Evolutionary conservation across 116 monocot genomes (phyloP), one percentile per base, ranked within the genome.

Genomic region (Phalaenopsis hybrid): DNA sequence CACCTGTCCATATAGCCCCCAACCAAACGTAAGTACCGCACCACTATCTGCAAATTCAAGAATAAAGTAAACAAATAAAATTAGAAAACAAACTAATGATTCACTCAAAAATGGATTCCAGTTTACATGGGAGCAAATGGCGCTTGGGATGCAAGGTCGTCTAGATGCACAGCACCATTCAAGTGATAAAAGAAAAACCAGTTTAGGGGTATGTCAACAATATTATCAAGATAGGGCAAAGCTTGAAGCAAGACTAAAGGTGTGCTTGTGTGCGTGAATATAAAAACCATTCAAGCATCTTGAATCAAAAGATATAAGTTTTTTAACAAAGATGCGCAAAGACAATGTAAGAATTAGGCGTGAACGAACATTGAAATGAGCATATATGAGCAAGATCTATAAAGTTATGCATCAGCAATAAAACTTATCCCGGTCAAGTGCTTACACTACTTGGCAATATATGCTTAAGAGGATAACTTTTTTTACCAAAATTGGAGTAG

Each of bases 1-100:
- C 74, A 99, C 99, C 92, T 99, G 99, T 25, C 99, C 99, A 87
- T 99, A 95, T 50, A 99, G 94, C 70, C 99, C 99, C 99, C 99
- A 99, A 34, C 99, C 99, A 86, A 99, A 99, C 41, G 93, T 99
- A 59, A 99, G 83, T 69, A 99, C 46, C 44, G 88, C 91, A 75
- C 99, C 99, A 82, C 85, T 83, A 83, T 95, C 99, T 99, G 91
- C 79, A 78, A 72, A 63, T 82, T 48, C 15, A 82, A 50, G 79
- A 77, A 84, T 37, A 11, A 21, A 78, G 9, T 37, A 78, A 76
- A 16, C 12, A 77, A 5, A 75, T 16, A 46, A 75, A 18, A 75
- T 75, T 8, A 75, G n/a, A 46, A 75, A 18, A 75, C 13, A 0
- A 75, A 75, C 2, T 75, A 18, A 46, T 46, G 6, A 21, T 44